A percentile compares a stretch with the other conserved stretches of the same genome.
Conservation (phyloP, 352 stramenopile species). For the Phytophthora lateralis region DNA sequence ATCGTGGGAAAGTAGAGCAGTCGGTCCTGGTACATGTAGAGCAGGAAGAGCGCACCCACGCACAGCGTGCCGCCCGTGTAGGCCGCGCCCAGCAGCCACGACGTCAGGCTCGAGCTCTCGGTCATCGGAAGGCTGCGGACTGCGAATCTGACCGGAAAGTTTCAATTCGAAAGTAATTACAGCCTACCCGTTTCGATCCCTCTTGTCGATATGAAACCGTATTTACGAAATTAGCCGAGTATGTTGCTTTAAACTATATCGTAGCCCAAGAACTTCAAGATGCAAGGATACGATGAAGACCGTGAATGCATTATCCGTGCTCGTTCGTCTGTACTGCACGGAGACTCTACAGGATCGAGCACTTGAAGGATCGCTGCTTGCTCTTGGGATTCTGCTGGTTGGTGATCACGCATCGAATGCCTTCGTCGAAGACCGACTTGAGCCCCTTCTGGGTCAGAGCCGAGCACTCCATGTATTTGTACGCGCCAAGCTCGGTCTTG, state of each 20-base stretch:
- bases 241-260: too few species aligned
- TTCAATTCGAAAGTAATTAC: neutral
- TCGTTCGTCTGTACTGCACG: neutral
- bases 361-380: conserved; percentile 48
- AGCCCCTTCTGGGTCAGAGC: conserved; percentile 93
- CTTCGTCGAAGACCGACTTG: conserved; percentile 95
- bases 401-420: conserved; percentile 90
- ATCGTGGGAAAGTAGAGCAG: conserved; percentile 87
- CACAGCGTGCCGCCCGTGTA: conserved; percentile 70
- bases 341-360: conserved; percentile 67
- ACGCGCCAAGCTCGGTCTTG: conserved; percentile 90
- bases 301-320: conserved; percentile 13
- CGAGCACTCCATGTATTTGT: conserved; percentile 94
- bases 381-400: conserved; percentile 79
- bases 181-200: too few species aligned
- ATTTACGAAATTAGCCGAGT: too few species aligned
- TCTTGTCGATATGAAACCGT: neutral
- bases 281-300: conserved; percentile 16
- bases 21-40: conserved; percentile 85
- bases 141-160: neutral
- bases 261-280: conserved; percentile 21
- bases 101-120: conserved; percentile 46
- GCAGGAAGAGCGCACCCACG: conserved; percentile 63
- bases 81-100: conserved; percentile 67
- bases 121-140: conserved; percentile 31